Conservation (phyloP, 129 eudicot species). For the Saussurea involucrata region DNA sequence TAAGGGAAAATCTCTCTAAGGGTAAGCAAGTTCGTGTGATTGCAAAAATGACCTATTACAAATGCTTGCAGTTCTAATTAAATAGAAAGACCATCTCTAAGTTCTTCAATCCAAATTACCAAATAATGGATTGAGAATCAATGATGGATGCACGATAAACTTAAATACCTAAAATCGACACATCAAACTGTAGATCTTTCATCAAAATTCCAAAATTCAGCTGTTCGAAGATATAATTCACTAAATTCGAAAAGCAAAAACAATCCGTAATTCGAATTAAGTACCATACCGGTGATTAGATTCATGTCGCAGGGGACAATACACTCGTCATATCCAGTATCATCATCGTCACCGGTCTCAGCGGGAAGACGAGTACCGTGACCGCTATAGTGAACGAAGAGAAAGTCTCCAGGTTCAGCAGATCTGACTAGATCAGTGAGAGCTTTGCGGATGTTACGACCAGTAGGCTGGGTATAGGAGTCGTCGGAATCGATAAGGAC, state of each 20-base stretch:
- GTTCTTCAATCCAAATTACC: slow-evolving; percentile 7
- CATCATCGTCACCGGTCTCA: slow-evolving; percentile 89
- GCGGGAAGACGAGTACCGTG: slow-evolving; percentile 96
- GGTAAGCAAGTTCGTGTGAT: not conserved
- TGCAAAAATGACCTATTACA: not conserved
- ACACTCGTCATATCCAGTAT: slow-evolving; percentile 97
- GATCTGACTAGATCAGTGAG: slow-evolving; percentile 59
- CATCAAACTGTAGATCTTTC: slow-evolving; percentile 4
- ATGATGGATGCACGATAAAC: not conserved
- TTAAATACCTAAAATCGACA: not conserved
- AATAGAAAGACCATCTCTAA: not conserved
- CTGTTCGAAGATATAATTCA: not conserved
- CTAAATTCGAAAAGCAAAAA: not conserved
- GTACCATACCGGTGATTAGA: slow-evolving; percentile 58
- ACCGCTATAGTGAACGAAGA: slow-evolving; percentile 89
- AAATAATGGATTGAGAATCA: not conserved
- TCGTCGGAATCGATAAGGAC: slow-evolving; percentile 77
- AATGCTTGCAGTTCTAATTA: not conserved
- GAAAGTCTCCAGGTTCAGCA: slow-evolving; percentile 56
- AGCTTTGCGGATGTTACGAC: slow-evolving; percentile 67
- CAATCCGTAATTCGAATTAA: not conserved
- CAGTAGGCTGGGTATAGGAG: slow-evolving; percentile 70
- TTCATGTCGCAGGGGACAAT: slow-evolving; percentile 89
- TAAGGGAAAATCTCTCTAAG: not conserved
- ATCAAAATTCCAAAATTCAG: not conserved